Percentiles rank a stretch among this genome's conserved stretches.
Conservation (phyloP, 2,329 filamentous ascomycete species). For the Sarocladium brachiariae region DNA sequence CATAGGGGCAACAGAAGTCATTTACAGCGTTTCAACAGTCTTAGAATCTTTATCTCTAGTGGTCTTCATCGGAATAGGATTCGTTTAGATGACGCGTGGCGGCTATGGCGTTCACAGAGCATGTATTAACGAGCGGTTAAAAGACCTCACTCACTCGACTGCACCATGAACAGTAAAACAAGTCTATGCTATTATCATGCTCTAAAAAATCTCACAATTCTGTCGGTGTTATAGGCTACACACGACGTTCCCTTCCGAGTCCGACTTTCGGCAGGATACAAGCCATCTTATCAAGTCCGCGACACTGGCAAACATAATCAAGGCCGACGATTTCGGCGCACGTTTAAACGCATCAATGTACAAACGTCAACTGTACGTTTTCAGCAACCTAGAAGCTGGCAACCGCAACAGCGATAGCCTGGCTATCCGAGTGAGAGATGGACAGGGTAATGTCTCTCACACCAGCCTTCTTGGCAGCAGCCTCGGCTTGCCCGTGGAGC, state of each 20-base stretch:
- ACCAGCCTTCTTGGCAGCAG: conserved; percentile 77
- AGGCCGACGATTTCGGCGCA: too few relatives aligned
- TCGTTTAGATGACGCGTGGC: too few relatives aligned
- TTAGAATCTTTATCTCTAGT: too few relatives aligned
- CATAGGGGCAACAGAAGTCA: too few relatives aligned
- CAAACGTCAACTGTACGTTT: not conserved
- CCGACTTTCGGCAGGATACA: too few relatives aligned
- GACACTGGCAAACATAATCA: too few relatives aligned
- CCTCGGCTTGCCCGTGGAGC: conserved; percentile 79
- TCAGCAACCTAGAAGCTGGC: conserved; percentile 57
- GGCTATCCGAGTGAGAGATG: conserved; percentile 90
- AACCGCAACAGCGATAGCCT: conserved; percentile 91
- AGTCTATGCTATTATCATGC: conserved; percentile 8
- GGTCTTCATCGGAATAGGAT: too few relatives aligned
- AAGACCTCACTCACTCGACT: too few relatives aligned
- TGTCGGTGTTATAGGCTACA: not conserved
- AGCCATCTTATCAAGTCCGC: too few relatives aligned
- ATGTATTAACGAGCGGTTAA: too few relatives aligned
- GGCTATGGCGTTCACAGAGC: not conserved
- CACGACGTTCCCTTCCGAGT: not conserved
- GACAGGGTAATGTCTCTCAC: conserved; percentile 86
- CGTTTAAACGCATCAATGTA: not conserved
- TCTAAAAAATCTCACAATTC: not conserved
- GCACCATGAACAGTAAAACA: not conserved
- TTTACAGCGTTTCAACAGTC: too few relatives aligned